Evolutionary conservation across 2,329 filamentous ascomycete genomes (phyloP), one percentile per base, ranked within the genome.

Genomic region (Gaeumannomyces sp.): DNA sequence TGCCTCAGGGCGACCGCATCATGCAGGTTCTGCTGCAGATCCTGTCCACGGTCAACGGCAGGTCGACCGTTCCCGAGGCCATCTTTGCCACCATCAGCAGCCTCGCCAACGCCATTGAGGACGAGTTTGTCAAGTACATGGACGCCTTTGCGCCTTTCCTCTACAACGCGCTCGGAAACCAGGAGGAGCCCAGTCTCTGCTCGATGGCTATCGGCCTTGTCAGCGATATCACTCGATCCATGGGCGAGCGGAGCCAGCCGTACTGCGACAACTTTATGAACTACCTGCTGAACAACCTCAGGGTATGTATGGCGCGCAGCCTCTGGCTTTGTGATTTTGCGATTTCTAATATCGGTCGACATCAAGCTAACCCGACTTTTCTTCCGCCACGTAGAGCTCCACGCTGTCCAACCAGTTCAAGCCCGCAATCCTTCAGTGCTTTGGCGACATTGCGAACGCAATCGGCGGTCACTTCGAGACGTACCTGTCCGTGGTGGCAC

Each of bases 241-340:
- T 98, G 74, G 92, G 93, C 75, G 89, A 93, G 74, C 91, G 90
- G 76, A 91, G 94, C 73, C 92, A 96, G 79, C 95, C 94, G 65
- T 98, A 90, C 82, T 99, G 95, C 78, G 95, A 99, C 73, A 86
- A 89, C 69, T 97, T 98, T 77, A 99, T 99, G 95, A 99, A 99
- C 83, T 91, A 95, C 75, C 83, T 99, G 66, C 85, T 99, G 68
- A 93, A 92, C 81, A 96, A 97, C 78, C 81, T 99, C 58, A 87
- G 91, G 76, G 89, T 92, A 77, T 74, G 84, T 83, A 57, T 67
- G 53, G 11, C 13, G 14, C 2, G 38, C 38, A 19, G 38, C 38
- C n/a, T 62, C n/a, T 28, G 35, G 63, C 60, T 10, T 5, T 59
- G 38, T 61, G 64, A 69, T 70, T 69, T 70, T 64, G 64, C 62